phyloP scores from a whole-genome alignment of 108 stramenopile species.

The Phaeodactylum tricornutum region DNA sequence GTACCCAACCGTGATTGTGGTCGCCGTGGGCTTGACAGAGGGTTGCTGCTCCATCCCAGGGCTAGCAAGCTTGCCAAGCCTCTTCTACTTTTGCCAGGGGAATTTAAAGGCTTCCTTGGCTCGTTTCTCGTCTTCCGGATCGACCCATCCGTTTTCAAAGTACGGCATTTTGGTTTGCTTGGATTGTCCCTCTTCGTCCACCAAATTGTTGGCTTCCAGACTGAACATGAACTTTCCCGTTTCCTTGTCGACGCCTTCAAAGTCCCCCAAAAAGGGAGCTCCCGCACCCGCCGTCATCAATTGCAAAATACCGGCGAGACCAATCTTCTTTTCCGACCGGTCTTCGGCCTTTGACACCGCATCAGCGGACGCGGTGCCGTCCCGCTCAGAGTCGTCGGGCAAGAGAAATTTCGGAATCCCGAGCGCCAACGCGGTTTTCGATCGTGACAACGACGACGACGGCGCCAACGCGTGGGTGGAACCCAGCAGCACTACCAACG shows the following conservation, averaged over 20 bases:
- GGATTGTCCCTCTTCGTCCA: conserved; percentile 69
- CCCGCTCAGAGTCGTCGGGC: conserved; percentile 7
- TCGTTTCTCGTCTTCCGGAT: conserved; percentile 49
- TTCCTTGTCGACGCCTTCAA: conserved; percentile 71
- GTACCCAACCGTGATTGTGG: too few species aligned
- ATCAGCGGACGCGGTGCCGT: neutral
- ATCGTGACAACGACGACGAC: neutral
- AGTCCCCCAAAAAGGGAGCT: conserved; percentile 77
- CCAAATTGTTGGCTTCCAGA: conserved; percentile 80
- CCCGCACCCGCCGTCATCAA: conserved; percentile 75
- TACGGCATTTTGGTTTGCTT: conserved; percentile 84
- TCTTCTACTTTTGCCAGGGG: conserved; percentile 42
- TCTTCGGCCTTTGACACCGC: neutral
- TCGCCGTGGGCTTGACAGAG: too few species aligned
- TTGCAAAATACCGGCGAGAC: conserved; percentile 47
- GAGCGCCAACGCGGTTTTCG: conserved; percentile 23
- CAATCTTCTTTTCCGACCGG: conserved; percentile 38
- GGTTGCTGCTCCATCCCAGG: too few species aligned
- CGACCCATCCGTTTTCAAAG: conserved; percentile 82
- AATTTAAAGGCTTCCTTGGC: conserved; percentile 46
- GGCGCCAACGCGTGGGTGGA: neutral
- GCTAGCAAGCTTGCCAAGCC: too few species aligned
- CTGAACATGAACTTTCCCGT: conserved; percentile 81
- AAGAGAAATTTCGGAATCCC: conserved; percentile 34
- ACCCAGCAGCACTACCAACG: too few species aligned